Percentiles rank a stretch among this genome's conserved stretches.
phyloP scores from a whole-genome alignment of 805 yeast genomes.

The Candida qinlingensis region DNA sequence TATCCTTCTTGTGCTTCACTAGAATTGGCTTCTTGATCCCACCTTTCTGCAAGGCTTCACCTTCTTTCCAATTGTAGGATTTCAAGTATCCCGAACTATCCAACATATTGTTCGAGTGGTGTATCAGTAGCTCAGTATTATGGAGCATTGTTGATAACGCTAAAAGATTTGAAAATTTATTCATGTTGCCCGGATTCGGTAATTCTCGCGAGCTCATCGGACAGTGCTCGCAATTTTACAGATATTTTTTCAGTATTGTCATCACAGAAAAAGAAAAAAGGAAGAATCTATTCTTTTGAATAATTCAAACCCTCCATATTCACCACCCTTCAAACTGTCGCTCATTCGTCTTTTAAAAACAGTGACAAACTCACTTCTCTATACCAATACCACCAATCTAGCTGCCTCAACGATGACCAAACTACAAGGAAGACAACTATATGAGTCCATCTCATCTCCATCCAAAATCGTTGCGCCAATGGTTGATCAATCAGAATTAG shows the following conservation, averaged over 20 bases:
- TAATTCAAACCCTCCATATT: background rate
- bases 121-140: constrained; percentile 23
- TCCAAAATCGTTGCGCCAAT: constrained; percentile 91
- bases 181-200: constrained; percentile 9
- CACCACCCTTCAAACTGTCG: background rate
- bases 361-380: constrained; percentile 28
- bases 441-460: constrained; percentile 66
- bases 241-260: background rate
- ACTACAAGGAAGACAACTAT: constrained; percentile 61
- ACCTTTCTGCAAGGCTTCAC: constrained; percentile 76
- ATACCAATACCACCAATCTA: background rate
- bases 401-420: constrained; percentile 17
- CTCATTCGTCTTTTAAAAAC: constrained; percentile 19
- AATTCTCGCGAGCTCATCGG: constrained; percentile 14
- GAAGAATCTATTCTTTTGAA: background rate
- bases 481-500: constrained; percentile 96
- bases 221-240: background rate
- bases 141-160: no score
- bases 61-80: constrained; percentile 89
- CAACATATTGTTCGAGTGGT: constrained; percentile 34
- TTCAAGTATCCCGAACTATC: constrained; percentile 67
- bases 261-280: background rate
- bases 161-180: background rate
- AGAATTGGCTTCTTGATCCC: constrained; percentile 81
- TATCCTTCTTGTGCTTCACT: constrained; percentile 86